A percentile compares a stretch with the other conserved stretches of the same genome.
Evolutionary conservation across 2,329 filamentous ascomycete genomes (phyloP).

Genomic region (Cercospora citrullina): DNA sequence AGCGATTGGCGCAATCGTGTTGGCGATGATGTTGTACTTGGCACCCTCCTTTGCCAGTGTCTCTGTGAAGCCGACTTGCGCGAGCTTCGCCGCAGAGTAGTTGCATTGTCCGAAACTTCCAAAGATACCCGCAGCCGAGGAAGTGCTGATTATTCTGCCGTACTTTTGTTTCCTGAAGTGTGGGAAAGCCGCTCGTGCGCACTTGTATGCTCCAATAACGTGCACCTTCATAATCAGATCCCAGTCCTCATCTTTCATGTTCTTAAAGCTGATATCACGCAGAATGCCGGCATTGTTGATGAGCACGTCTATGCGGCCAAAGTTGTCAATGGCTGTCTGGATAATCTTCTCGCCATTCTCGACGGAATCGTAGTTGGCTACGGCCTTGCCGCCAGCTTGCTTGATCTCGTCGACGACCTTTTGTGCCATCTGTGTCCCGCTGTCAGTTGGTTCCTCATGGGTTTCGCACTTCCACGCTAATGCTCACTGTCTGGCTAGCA

Average conservation of each 20-base stretch:
- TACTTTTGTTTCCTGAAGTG: slow-evolving; percentile 99
- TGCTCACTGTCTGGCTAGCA: slow-evolving; percentile 62
- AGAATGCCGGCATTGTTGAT: slow-evolving; percentile 98
- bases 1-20: slow-evolving; percentile 93
- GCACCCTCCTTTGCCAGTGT: slow-evolving; percentile 94
- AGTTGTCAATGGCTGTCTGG: slow-evolving; percentile 76
- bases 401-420: slow-evolving; percentile 81
- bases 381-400: slow-evolving; percentile 86
- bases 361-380: slow-evolving; percentile 95
- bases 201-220: slow-evolving; percentile 93
- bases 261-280: slow-evolving; percentile 95
- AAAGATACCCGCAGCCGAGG: slow-evolving; percentile 93
- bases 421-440: slow-evolving; percentile 67
- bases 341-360: slow-evolving; percentile 94
- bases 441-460: slow-evolving; percentile 9
- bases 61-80: slow-evolving; percentile 95
- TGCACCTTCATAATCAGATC: slow-evolving; percentile 92
- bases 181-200: slow-evolving; percentile 89
- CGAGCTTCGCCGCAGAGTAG: slow-evolving; percentile 96
- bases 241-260: slow-evolving; percentile 97
- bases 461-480: neutral
- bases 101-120: slow-evolving; percentile 95
- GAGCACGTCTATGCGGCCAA: slow-evolving; percentile 86
- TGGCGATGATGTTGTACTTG: slow-evolving; percentile 97
- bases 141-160: slow-evolving; percentile 92